Evolutionary conservation across 306 rosid species (phyloP).

Genomic region (Corylus americana): DNA sequence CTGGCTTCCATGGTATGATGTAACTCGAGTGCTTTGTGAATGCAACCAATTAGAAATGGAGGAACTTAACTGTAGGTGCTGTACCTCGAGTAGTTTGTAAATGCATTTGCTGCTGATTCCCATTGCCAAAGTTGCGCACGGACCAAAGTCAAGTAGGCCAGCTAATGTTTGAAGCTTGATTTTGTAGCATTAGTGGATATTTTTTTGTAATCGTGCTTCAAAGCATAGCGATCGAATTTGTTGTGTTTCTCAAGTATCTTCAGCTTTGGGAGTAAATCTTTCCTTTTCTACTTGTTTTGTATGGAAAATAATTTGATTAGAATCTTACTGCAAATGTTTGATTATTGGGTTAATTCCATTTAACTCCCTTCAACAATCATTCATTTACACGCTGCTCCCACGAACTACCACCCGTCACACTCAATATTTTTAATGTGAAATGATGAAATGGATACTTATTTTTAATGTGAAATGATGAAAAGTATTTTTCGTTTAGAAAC

Average conservation of each 20-base stretch:
- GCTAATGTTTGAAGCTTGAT: conserved; percentile 32
- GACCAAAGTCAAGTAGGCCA: conserved; percentile 35
- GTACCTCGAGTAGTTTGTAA: conserved; percentile 35
- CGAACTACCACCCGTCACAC: too few species aligned
- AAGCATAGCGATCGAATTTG: conserved; percentile 13
- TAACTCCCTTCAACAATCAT: too few species aligned
- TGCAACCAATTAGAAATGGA: conserved; percentile 23
- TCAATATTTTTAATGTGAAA: too few species aligned
- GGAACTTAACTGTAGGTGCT: conserved; percentile 31
- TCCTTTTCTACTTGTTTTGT: background rate
- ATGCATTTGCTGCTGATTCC: conserved; percentile 31
- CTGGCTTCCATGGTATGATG: conserved; percentile 62
- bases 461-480: too few species aligned
- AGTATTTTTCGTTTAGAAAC: too few species aligned
- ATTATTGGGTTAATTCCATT: background rate
- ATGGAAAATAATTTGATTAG: background rate
- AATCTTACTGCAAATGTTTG: background rate
- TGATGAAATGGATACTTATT: too few species aligned
- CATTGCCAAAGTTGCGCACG: conserved; percentile 18
- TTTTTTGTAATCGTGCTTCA: conserved; percentile 25
- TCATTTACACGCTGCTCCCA: too few species aligned
- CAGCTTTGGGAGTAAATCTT: conserved; percentile 24
- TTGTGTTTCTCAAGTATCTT: conserved; percentile 23
- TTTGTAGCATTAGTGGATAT: conserved; percentile 3
- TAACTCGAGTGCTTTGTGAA: conserved; percentile 33